Evolutionary conservation across 2,329 filamentous ascomycete genomes (phyloP).

Genomic region (Pleochaeta shiraiana): DNA sequence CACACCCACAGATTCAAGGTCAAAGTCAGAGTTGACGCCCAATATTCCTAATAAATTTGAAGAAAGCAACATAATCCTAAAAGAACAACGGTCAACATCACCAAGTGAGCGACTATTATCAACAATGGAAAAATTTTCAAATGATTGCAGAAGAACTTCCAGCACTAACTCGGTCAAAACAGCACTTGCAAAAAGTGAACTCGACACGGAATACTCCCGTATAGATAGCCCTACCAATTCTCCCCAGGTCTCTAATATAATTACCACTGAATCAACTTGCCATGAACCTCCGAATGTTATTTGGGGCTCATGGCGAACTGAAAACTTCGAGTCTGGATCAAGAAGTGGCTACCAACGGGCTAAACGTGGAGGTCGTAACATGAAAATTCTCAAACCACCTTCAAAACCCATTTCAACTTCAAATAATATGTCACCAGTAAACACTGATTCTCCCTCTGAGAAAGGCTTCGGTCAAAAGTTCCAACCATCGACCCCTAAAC

Average conservation of each 20-base stretch:
- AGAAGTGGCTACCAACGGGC: slow-evolving; percentile 43
- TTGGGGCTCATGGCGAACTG: slow-evolving; percentile 51
- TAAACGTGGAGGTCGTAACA: slow-evolving; percentile 41
- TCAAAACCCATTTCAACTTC: slow-evolving; percentile 36
- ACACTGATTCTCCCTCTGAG: neutral
- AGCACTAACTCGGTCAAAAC: neutral
- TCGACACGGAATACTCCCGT: neutral
- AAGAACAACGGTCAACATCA: too few relatives aligned
- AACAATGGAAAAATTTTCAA: neutral
- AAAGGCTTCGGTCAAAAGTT: too few relatives aligned
- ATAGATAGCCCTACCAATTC: neutral
- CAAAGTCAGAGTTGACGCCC: neutral
- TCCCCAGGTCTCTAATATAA: slow-evolving; percentile 3
- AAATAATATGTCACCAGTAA: neutral
- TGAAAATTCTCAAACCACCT: slow-evolving; percentile 74
- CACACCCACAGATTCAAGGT: slow-evolving; percentile 14
- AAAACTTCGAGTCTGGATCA: slow-evolving; percentile 18
- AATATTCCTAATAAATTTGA: neutral
- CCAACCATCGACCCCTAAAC: too few relatives aligned
- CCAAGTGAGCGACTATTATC: too few relatives aligned
- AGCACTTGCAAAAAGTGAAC: neutral
- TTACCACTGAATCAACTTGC: slow-evolving; percentile 14
- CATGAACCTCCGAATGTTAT: slow-evolving; percentile 33
- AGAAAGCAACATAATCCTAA: too few relatives aligned
- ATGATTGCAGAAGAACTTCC: neutral